Evolutionary conservation across 495 filamentous ascomycete genomes (phyloP).

Genomic region (Talaromyces wortmannii): DNA sequence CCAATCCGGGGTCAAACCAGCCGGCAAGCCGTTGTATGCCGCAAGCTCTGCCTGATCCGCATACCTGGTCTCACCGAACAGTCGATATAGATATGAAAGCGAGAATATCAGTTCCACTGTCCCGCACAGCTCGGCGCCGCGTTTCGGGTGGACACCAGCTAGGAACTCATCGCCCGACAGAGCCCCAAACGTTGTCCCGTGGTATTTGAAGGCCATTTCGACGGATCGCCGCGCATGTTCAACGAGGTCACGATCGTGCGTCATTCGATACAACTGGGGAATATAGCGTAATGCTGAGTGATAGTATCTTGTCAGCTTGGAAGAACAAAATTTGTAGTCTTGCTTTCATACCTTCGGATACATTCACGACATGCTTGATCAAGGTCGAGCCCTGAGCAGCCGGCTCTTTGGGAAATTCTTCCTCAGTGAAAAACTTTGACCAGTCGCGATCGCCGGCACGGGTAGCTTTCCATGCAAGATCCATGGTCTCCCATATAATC

Average conservation of each 20-base stretch:
- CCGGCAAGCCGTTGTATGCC: conserved; percentile 55
- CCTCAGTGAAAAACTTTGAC: conserved; percentile 4
- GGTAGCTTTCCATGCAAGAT: conserved; percentile 4
- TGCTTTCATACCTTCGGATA: conserved; percentile 30
- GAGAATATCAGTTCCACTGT: conserved; percentile 37
- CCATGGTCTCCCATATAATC: conserved; percentile 4
- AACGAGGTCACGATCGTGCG: conserved; percentile 23
- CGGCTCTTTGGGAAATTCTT: conserved; percentile 4
- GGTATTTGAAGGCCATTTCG: conserved; percentile 41
- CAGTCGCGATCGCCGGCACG: conserved; percentile 4
- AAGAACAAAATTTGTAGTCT: background rate
- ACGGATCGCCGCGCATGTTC: conserved; percentile 28
- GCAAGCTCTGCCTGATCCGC: conserved; percentile 51
- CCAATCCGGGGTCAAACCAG: conserved; percentile 46
- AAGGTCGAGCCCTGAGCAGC: conserved; percentile 1
- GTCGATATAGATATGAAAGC: conserved; percentile 32
- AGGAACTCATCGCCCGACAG: conserved; percentile 31
- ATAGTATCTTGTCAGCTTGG: background rate
- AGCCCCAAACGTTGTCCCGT: conserved; percentile 31
- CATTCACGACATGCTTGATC: conserved; percentile 38
- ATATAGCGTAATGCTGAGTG: conserved; percentile 1
- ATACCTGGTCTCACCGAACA: conserved; percentile 37
- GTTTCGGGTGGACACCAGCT: conserved; percentile 19
- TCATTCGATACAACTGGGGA: conserved; percentile 15
- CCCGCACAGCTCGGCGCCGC: conserved; percentile 35